Percentiles rank a stretch among this genome's conserved stretches.
Conservation (phyloP, 139 green algal species). For the Mesostigma viride region DNA sequence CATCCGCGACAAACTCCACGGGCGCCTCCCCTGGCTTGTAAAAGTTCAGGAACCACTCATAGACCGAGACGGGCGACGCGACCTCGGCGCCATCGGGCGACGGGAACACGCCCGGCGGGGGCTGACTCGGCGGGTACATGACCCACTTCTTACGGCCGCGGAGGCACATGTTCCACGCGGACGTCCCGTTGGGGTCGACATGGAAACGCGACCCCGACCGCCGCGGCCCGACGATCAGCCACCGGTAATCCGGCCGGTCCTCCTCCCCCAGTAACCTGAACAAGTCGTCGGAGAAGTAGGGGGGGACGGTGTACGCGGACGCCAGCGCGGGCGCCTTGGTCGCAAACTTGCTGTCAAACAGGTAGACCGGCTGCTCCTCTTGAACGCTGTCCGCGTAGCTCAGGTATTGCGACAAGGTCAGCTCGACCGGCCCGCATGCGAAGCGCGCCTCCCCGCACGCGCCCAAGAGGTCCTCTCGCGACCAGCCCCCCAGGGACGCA, state of each 20-base stretch:
- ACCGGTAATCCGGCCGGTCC: constrained; percentile 63
- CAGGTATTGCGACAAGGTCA: constrained; percentile 64
- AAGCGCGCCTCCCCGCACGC: constrained; percentile 19
- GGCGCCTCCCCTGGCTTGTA: constrained; percentile 25
- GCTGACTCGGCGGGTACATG: constrained; percentile 60
- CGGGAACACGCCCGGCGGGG: constrained; percentile 75
- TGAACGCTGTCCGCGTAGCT: constrained; percentile 41
- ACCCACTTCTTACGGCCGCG: constrained; percentile 83
- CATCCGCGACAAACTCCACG: constrained; percentile 28
- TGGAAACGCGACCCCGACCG: constrained; percentile 47
- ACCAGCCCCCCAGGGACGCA: constrained; percentile 33
- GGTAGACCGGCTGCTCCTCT: constrained; percentile 74
- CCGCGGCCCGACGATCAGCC: constrained; percentile 83
- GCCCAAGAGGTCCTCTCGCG: constrained; percentile 24
- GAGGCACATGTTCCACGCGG: constrained; percentile 88
- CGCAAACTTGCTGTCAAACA: constrained; percentile 69
- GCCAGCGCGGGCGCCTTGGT: constrained; percentile 46
- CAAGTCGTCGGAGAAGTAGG: constrained; percentile 72
- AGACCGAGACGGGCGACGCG: constrained; percentile 65
- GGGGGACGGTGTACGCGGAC: constrained; percentile 60
- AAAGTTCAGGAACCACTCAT: constrained; percentile 75
- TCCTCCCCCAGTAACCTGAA: constrained; percentile 62
- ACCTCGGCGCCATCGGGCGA: constrained; percentile 81
- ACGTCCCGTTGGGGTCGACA: constrained; percentile 80
- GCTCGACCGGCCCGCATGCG: constrained; percentile 32